A percentile compares a stretch with the other conserved stretches of the same genome.
phyloP scores from a whole-genome alignment of 1,139 yeast genomes.

The Geotrichum macrosporum region DNA sequence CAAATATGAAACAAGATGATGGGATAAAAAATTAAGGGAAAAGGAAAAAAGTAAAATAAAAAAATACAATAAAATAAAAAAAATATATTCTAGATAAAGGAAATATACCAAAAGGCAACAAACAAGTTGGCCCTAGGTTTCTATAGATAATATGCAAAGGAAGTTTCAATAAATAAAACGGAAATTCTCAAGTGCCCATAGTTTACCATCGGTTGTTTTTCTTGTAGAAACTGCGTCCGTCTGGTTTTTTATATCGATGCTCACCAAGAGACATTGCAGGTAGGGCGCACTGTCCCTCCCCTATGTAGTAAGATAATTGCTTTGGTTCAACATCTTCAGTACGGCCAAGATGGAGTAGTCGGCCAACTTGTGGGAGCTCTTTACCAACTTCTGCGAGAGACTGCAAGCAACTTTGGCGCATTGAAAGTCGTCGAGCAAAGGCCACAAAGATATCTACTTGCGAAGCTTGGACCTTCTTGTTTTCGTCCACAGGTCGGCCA shows the following conservation, averaged over 20 bases:
- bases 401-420: conserved; percentile 18
- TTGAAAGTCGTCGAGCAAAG: conserved; percentile 18
- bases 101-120: too few relatives aligned
- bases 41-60: too few relatives aligned
- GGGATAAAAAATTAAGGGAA: too few relatives aligned
- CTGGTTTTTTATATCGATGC: conserved; percentile 19
- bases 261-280: conserved; percentile 21
- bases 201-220: conserved; percentile 6
- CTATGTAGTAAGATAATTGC: conserved; percentile 17
- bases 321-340: conserved; percentile 16
- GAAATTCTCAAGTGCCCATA: too few relatives aligned
- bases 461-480: conserved; percentile 4
- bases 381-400: conserved; percentile 17
- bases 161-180: too few relatives aligned
- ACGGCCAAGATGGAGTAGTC: conserved; percentile 21
- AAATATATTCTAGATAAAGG: too few relatives aligned
- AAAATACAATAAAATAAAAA: too few relatives aligned
- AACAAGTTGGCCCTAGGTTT: too few relatives aligned
- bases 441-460: conserved; percentile 16
- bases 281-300: conserved; percentile 14
- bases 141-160: too few relatives aligned
- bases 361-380: conserved; percentile 22
- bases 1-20: too few relatives aligned
- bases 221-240: conserved; percentile 2
- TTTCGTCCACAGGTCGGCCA: conserved; percentile 2